A percentile compares a stretch with the other conserved stretches of the same genome.
These are phyloP conservation scores for Capronia coronata DNA, from an alignment of 2,329 filamentous ascomycete genomes.

Conservation along the genomic window DNA sequence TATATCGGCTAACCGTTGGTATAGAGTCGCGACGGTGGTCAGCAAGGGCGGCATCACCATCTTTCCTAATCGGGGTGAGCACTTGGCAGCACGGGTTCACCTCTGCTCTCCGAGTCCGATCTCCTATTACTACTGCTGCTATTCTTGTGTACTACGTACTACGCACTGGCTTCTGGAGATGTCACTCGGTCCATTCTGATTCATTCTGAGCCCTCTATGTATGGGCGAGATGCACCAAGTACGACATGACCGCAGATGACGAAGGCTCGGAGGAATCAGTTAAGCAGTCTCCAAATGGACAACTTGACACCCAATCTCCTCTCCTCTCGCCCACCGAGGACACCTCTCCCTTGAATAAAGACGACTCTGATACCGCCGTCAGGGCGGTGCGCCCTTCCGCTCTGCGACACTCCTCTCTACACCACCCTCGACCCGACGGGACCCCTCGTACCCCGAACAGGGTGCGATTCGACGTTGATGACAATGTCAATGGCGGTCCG, in stretches of 20 bases:
- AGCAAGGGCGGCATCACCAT: too few species aligned
- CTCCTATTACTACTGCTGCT: too few species aligned
- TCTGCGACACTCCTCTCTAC: constrained; percentile 39
- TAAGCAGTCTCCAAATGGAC: constrained; percentile 15
- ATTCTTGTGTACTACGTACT: too few species aligned
- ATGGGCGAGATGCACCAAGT: constrained; percentile 21
- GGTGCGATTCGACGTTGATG: constrained; percentile 62
- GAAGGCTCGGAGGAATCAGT: constrained; percentile 18
- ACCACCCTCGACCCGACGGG: constrained; percentile 36
- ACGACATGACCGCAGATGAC: constrained; percentile 27
- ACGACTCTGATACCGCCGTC: constrained; percentile 12
- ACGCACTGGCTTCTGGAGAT: too few species aligned
- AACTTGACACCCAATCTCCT: constrained; percentile 15
- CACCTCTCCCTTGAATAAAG: constrained; percentile 28
- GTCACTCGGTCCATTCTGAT: background rate
- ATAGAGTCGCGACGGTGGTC: too few species aligned
- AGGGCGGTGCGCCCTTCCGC: constrained; percentile 20
- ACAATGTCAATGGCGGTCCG: constrained; percentile 25
- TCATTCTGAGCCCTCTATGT: background rate
- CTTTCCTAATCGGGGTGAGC: too few species aligned
- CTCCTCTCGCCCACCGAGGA: constrained; percentile 13
- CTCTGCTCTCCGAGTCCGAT: too few species aligned
- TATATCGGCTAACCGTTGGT: too few species aligned
- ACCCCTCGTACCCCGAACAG: constrained; percentile 60
- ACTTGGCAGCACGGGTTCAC: too few species aligned